Base-by-base conservation (phyloP, 1,284 basidiomycete species). In the Limonomyces culmigenus region DNA sequence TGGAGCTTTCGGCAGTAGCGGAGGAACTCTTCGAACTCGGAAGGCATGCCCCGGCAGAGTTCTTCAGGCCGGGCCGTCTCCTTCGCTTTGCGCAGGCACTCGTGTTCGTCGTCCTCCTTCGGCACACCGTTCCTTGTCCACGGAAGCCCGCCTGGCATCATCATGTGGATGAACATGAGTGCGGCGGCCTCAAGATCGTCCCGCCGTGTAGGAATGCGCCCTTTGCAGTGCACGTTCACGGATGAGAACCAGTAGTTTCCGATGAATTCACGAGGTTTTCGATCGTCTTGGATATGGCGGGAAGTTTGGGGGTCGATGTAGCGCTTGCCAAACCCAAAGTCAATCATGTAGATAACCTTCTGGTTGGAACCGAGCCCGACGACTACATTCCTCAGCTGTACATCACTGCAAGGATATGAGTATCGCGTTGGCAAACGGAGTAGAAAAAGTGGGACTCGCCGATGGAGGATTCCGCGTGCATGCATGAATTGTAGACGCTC, bases 221-320 rank as follows among this genome's bases (percentile, higher is more conserved):
- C 73, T 36, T 68, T 67, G 47, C 79, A 83, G 50, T 83, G 78
- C 2, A 83, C 79, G 33, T 65, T 67, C 5, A 81, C 67, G 13
- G 78, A 81, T 4, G 60, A 56, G 49, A 83, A 83, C 77, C 77
- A 83, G 48, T 81, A 83, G 47, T 83, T 83, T 19, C 78, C 78
- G 34, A 83, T 71, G 44, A 83, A 83, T 47, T 79, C 73, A 29
- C 75, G 67, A 47, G 72, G 72, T 8, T 48, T 51, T 42, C 65
- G 72, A 45, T 69, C 72, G 40, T 81, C 72, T 14, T 70, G 66
- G 39, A 83, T 76, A 45, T 83, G 78, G 17, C 65, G 62, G 23
- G 54, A 59, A 3, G 75, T 78, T 29, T 51, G 41, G 14, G 61
- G 63, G 51, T 83, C 74, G 43, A 81, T 69, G 43, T 78, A 83